Conservation (phyloP, 305 asterid species). For the Fraxinus velutina region DNA sequence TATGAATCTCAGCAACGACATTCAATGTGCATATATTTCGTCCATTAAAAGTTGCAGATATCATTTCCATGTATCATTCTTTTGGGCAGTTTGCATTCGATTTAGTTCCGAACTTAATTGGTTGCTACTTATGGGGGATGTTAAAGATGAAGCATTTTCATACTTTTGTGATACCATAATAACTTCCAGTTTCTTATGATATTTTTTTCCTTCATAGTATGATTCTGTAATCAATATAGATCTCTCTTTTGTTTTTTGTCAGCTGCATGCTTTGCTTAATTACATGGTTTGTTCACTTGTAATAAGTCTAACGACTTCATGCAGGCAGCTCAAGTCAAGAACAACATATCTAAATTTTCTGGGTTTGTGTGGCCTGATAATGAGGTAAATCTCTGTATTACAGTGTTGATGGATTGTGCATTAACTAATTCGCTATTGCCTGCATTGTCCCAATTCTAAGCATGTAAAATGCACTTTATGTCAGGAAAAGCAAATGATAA, state of each 20-base stretch:
- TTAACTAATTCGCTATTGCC: slow-evolving; percentile 10
- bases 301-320: slow-evolving; percentile 21
- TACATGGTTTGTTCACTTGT: not conserved
- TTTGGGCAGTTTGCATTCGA: not conserved
- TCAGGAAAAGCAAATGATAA: slow-evolving; percentile 57
- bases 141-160: not conserved
- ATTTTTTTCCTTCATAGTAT: not conserved
- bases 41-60: not conserved
- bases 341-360: slow-evolving; percentile 73
- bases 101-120: not conserved
- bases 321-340: slow-evolving; percentile 82
- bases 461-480: slow-evolving; percentile 16
- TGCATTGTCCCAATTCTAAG: slow-evolving; percentile 5
- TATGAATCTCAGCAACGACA: not conserved
- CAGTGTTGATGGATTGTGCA: not conserved
- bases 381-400: slow-evolving; percentile 47
- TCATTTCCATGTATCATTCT: not conserved
- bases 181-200: not conserved
- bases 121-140: not conserved
- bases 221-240: not conserved
- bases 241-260: not conserved
- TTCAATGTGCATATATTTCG: not conserved
- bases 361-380: slow-evolving; percentile 91
- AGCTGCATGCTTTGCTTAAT: not conserved
- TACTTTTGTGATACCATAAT: not conserved